phyloP scores from a whole-genome alignment of 78 protist species.

The slime mould (Dictyostelium discoideum) region DNA sequence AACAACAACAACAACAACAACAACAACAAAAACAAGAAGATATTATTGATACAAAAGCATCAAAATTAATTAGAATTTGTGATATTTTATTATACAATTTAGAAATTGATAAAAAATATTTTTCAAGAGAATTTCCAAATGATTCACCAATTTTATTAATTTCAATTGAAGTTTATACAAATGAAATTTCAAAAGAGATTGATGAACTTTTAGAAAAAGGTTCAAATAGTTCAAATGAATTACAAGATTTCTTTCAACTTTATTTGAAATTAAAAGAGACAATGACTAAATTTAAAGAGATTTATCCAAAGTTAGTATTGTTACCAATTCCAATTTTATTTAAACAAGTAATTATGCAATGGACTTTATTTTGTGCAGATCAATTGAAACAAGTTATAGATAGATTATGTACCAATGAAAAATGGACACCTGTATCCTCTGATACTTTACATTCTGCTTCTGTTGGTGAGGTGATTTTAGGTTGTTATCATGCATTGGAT shows the following conservation, averaged over 20 bases:
- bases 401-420: constrained; percentile 35
- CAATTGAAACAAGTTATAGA: constrained; percentile 16
- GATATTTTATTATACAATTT: constrained; percentile 45
- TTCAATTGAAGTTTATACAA: constrained; percentile 4
- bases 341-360: constrained; percentile 60
- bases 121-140: constrained; percentile 51
- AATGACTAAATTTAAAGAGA: constrained; percentile 40
- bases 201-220: constrained; percentile 43
- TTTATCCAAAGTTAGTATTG: constrained; percentile 21
- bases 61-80: constrained; percentile 34
- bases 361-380: constrained; percentile 43
- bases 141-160: constrained; percentile 34
- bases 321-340: constrained; percentile 59
- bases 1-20: neutral
- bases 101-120: constrained; percentile 37
- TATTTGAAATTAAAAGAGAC: constrained; percentile 60
- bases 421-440: constrained; percentile 51
- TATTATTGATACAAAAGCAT: constrained; percentile 3
- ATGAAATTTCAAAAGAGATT: constrained; percentile 17
- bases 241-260: constrained; percentile 41
- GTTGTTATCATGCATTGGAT: constrained; percentile 75
- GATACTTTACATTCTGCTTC: constrained; percentile 55
- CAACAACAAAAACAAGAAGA: neutral
- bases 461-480: constrained; percentile 48
- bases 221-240: constrained; percentile 40